A percentile compares a stretch with the other conserved stretches of the same genome.
Evolutionary conservation across 805 yeast genomes (phyloP).

Genomic region (Kodamaea laetipori): DNA sequence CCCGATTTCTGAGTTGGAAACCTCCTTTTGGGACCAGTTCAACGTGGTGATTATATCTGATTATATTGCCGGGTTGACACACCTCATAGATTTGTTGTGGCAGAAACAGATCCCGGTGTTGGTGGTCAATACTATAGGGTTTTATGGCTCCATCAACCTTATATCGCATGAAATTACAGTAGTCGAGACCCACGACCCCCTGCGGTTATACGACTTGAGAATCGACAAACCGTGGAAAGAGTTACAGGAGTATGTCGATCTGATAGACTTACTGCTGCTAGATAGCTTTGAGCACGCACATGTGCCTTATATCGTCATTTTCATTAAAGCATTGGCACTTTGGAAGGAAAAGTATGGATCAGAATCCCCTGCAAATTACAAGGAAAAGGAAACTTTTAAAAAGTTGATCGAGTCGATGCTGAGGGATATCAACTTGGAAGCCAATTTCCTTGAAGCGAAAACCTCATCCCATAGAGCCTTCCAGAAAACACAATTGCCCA

Average conservation of each 20-base stretch:
- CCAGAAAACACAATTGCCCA: constrained; percentile 39
- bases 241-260: constrained; percentile 50
- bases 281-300: constrained; percentile 53
- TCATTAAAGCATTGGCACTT: constrained; percentile 52
- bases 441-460: constrained; percentile 44
- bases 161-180: constrained; percentile 61
- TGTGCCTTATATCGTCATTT: constrained; percentile 68
- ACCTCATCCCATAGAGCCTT: constrained; percentile 38
- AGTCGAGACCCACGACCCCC: constrained; percentile 72
- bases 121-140: constrained; percentile 55
- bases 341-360: constrained; percentile 39
- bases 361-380: constrained; percentile 38
- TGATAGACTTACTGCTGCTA: constrained; percentile 49
- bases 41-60: constrained; percentile 50
- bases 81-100: constrained; percentile 44
- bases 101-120: constrained; percentile 54
- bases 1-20: constrained; percentile 17
- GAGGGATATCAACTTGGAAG: constrained; percentile 53
- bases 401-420: constrained; percentile 38
- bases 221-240: constrained; percentile 75
- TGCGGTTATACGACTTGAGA: constrained; percentile 62
- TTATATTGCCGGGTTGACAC: constrained; percentile 24
- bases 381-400: constrained; percentile 45
- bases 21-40: constrained; percentile 50
- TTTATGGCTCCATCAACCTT: constrained; percentile 61